phyloP scores from a whole-genome alignment of 2,329 filamentous ascomycete species.

The Fusarium lateritium region DNA sequence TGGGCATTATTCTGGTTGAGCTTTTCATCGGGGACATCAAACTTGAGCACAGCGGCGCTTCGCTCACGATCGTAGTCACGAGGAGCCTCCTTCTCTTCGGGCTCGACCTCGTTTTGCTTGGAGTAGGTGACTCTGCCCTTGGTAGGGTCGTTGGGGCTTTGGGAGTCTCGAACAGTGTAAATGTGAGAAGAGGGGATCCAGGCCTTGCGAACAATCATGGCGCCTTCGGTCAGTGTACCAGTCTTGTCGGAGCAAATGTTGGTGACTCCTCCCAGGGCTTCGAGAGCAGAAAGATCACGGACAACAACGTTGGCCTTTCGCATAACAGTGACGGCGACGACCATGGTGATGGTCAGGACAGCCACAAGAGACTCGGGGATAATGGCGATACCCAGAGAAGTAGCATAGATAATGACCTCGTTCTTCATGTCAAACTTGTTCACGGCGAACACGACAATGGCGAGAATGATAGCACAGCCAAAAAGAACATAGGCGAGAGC shows the following conservation, averaged over 20 bases:
- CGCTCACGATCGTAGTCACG: conserved; percentile 73
- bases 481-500: conserved; percentile 85
- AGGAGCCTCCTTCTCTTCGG: conserved; percentile 57
- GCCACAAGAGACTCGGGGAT: conserved; percentile 77
- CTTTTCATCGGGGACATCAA: conserved; percentile 73
- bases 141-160: conserved; percentile 73
- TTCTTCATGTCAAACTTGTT: conserved; percentile 67
- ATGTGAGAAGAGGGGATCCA: conserved; percentile 73
- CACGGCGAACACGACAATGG: conserved; percentile 71
- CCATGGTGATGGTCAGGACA: conserved; percentile 79
- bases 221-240: conserved; percentile 77
- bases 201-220: conserved; percentile 78
- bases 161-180: conserved; percentile 73
- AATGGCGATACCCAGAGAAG: conserved; percentile 72
- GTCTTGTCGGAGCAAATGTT: conserved; percentile 84
- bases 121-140: conserved; percentile 67
- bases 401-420: conserved; percentile 71
- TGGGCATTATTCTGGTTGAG: conserved; percentile 55
- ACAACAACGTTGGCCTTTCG: conserved; percentile 75
- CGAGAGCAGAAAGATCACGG: conserved; percentile 75
- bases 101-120: conserved; percentile 52
- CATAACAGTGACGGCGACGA: conserved; percentile 75
- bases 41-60: conserved; percentile 72
- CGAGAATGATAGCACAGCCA: conserved; percentile 73
- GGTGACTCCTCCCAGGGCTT: conserved; percentile 79